Conservation (phyloP, 1,284 basidiomycete genomes). For the Irpex lacteus region DNA sequence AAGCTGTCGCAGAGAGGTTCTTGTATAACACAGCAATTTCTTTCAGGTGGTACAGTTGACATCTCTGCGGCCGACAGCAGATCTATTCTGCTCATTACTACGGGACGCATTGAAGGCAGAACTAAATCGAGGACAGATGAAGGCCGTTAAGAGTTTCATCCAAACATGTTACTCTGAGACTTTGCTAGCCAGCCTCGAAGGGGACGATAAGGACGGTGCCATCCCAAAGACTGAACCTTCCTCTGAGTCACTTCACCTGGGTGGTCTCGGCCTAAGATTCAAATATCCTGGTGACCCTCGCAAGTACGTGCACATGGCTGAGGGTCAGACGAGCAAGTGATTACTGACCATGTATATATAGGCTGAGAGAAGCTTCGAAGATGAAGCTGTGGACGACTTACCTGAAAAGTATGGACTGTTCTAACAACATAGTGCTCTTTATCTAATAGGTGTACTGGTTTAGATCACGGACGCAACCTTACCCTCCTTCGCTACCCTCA, state of each 20-base stretch:
- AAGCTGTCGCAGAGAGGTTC: neutral
- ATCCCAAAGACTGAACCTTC: slow-evolving; percentile 33
- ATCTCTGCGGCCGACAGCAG: slow-evolving; percentile 92
- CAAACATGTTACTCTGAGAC: slow-evolving; percentile 94
- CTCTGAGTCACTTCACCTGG: slow-evolving; percentile 67
- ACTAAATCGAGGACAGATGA: slow-evolving; percentile 88
- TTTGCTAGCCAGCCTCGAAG: slow-evolving; percentile 64
- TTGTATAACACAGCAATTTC: neutral
- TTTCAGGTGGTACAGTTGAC: slow-evolving; percentile 91
- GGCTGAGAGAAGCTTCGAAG: slow-evolving; percentile 94
- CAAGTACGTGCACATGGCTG: slow-evolving; percentile 53
- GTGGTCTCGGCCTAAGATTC: slow-evolving; percentile 84
- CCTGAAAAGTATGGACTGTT: slow-evolving; percentile 58
- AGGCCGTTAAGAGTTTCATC: slow-evolving; percentile 87
- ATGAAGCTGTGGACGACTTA: slow-evolving; percentile 97
- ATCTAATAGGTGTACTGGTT: neutral
- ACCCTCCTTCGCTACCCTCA: slow-evolving; percentile 95
- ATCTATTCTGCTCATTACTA: slow-evolving; percentile 89
- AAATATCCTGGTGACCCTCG: slow-evolving; percentile 94
- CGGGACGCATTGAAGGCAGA: slow-evolving; percentile 90
- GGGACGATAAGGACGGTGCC: slow-evolving; percentile 55
- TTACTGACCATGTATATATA: slow-evolving; percentile 26
- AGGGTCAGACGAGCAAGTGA: neutral
- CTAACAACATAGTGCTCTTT: neutral
- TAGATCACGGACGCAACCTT: slow-evolving; percentile 85